Evolutionary conservation across 805 yeast genomes (phyloP).

Genomic region (Cyberlindnera mycetangii): DNA sequence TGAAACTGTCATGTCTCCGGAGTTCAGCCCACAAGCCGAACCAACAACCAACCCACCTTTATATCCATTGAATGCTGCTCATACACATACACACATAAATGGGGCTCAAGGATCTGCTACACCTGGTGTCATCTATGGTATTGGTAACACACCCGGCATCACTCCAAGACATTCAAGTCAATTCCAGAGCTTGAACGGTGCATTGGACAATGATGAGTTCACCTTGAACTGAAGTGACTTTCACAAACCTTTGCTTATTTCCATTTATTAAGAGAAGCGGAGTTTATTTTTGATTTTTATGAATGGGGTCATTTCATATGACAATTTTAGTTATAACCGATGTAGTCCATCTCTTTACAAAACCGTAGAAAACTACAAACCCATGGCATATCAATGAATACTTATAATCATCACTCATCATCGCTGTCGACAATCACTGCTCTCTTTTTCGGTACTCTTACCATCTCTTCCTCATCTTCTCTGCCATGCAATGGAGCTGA

Average conservation of each 20-base stretch:
- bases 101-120: constrained; percentile 23
- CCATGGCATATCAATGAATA: too few species aligned
- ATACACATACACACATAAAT: constrained; percentile 25
- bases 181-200: constrained; percentile 25
- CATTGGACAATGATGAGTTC: constrained; percentile 25
- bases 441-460: constrained; percentile 8
- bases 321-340: too few species aligned
- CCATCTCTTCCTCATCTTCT: constrained; percentile 4
- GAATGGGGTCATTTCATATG: too few species aligned
- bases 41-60: constrained; percentile 25
- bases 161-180: constrained; percentile 28
- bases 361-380: too few species aligned
- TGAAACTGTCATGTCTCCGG: constrained; percentile 30
- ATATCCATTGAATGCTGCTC: constrained; percentile 28
- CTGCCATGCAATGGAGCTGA: background rate
- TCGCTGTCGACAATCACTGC: constrained; percentile 14
- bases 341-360: too few species aligned
- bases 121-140: constrained; percentile 41
- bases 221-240: constrained; percentile 9
- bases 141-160: constrained; percentile 41
- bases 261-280: too few species aligned
- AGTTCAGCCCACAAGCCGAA: constrained; percentile 11
- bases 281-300: background rate
- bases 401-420: constrained; percentile 10
- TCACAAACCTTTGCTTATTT: background rate